Conservation (phyloP, 306 rosid genomes). For the Acacia acuminata region DNA sequence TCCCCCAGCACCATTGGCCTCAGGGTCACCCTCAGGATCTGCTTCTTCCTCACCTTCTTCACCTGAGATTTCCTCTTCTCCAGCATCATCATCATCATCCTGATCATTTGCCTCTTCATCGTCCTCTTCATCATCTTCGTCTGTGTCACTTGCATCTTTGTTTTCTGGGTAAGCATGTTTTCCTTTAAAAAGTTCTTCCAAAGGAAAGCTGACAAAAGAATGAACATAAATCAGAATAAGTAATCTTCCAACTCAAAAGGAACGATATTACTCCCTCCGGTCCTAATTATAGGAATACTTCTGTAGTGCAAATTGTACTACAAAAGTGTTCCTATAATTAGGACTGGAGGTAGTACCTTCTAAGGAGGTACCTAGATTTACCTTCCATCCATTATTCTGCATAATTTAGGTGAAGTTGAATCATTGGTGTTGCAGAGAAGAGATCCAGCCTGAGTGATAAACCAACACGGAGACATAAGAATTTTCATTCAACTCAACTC, state of each 20-base stretch:
- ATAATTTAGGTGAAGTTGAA: constrained; percentile 30
- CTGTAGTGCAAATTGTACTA: no score
- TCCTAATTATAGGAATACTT: no score
- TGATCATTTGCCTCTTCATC: constrained; percentile 40
- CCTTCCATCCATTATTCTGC: constrained; percentile 51
- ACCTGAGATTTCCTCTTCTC: constrained; percentile 67
- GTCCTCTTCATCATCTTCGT: constrained; percentile 48
- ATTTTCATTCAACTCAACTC: constrained; percentile 11
- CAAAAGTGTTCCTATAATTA: no score
- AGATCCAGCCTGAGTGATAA: constrained; percentile 43
- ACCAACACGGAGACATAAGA: constrained; percentile 16
- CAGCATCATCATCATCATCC: constrained; percentile 62
- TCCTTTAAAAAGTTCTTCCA: constrained; percentile 47
- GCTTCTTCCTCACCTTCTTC: constrained; percentile 66
- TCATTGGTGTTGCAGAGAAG: constrained; percentile 40
- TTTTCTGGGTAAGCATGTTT: constrained; percentile 37
- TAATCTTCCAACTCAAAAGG: neutral
- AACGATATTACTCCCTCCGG: neutral
- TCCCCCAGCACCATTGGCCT: constrained; percentile 61
- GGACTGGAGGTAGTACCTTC: no score
- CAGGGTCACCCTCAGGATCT: constrained; percentile 58
- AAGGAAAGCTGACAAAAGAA: constrained; percentile 56
- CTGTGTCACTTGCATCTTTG: constrained; percentile 66
- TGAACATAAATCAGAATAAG: constrained; percentile 10
- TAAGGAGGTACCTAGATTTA: constrained; percentile 15